phyloP scores from a whole-genome alignment of 495 filamentous ascomycete species.

The Patellaria atrata region DNA sequence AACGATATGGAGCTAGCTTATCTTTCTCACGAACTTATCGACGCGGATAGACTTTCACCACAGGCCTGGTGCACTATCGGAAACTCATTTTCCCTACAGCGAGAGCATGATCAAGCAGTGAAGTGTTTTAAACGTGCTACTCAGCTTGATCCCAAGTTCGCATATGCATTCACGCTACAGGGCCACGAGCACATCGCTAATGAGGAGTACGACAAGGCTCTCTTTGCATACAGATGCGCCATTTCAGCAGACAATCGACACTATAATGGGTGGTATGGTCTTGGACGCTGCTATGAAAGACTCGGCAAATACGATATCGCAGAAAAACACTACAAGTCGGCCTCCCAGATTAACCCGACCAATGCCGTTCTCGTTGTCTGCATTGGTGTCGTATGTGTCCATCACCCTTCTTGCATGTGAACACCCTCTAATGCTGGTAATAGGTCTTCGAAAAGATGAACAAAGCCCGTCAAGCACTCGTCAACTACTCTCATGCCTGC shows the following conservation, averaged over 20 bases:
- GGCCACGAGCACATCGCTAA: conserved; percentile 95
- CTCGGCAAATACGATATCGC: conserved; percentile 85
- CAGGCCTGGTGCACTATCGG: conserved; percentile 93
- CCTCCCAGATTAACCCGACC: conserved; percentile 73
- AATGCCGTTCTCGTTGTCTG: conserved; percentile 83
- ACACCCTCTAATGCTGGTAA: background rate
- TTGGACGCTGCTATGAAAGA: conserved; percentile 86
- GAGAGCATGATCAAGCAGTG: conserved; percentile 88
- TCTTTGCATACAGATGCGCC: conserved; percentile 66
- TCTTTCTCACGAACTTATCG: conserved; percentile 77
- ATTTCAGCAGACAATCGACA: conserved; percentile 75
- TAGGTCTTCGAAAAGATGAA: conserved; percentile 68
- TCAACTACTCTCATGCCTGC: conserved; percentile 66
- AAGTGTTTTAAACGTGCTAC: conserved; percentile 92
- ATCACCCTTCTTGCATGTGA: background rate
- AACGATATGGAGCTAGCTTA: conserved; percentile 83
- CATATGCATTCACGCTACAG: conserved; percentile 89
- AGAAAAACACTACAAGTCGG: conserved; percentile 77
- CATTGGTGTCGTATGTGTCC: conserved; percentile 50
- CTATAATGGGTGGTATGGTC: conserved; percentile 95
- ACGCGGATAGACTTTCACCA: conserved; percentile 71
- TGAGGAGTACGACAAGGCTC: conserved; percentile 91
- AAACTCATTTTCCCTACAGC: conserved; percentile 88
- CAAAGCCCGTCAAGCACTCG: conserved; percentile 58
- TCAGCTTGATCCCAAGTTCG: conserved; percentile 76